These are phyloP conservation scores for Fistulinella staudtii DNA, from an alignment of 1,284 basidiomycete genomes.

Conservation along the genomic window DNA sequence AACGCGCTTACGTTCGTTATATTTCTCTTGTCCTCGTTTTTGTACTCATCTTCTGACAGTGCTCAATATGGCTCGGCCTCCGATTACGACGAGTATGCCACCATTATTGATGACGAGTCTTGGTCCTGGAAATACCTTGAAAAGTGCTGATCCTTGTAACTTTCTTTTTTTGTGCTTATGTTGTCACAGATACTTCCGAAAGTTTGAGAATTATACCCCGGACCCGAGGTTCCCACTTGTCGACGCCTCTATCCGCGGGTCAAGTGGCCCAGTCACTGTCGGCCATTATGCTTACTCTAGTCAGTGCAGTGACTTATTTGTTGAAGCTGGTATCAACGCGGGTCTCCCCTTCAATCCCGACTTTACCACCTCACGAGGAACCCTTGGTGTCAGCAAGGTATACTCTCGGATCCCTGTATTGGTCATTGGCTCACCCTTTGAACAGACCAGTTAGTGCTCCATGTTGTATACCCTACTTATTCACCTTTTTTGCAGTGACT, in stretches of 20 bases:
- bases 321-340: slow-evolving; percentile 27
- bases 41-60: slow-evolving; percentile 34
- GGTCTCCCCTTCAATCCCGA: slow-evolving; percentile 32
- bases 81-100: slow-evolving; percentile 67
- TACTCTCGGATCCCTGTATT: background rate
- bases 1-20: slow-evolving; percentile 60
- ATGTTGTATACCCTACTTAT: background rate
- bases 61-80: slow-evolving; percentile 66
- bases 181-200: slow-evolving; percentile 24
- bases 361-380: slow-evolving; percentile 31
- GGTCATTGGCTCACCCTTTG: background rate
- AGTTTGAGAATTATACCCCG: slow-evolving; percentile 54
- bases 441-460: slow-evolving; percentile 37
- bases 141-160: slow-evolving; percentile 29
- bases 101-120: slow-evolving; percentile 49
- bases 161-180: background rate
- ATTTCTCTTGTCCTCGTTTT: background rate
- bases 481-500: slow-evolving; percentile 45
- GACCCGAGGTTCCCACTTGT: slow-evolving; percentile 46
- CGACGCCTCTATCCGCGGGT: slow-evolving; percentile 44
- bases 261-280: slow-evolving; percentile 47
- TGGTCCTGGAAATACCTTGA: slow-evolving; percentile 61
- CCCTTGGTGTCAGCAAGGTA: slow-evolving; percentile 31
- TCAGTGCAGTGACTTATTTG: slow-evolving; percentile 20
- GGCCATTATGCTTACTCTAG: slow-evolving; percentile 26